Percentiles rank a stretch among this genome's conserved stretches.
phyloP scores from a whole-genome alignment of 441 rosid species.

The Viola pubescens region DNA sequence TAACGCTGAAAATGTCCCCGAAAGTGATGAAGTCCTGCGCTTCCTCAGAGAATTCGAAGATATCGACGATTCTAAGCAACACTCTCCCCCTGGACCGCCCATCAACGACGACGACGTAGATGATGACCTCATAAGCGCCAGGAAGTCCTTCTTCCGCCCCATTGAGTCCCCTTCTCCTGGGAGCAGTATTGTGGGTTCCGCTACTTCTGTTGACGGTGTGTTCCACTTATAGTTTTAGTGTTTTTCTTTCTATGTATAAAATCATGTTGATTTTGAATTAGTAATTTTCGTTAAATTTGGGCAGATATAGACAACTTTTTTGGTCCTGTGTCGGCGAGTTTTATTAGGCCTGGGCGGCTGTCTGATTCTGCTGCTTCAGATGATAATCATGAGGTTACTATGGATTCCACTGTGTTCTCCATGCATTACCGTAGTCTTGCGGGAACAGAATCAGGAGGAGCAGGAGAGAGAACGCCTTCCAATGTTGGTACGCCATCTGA shows the following conservation, averaged over 20 bases:
- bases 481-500: constrained; percentile 31
- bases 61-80: constrained; percentile 39
- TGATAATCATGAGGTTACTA: constrained; percentile 68
- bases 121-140: constrained; percentile 21
- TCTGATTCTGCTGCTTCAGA: constrained; percentile 66
- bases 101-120: constrained; percentile 23
- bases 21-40: constrained; percentile 31
- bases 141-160: constrained; percentile 53
- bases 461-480: constrained; percentile 55
- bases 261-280: constrained; percentile 9
- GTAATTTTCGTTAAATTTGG: constrained; percentile 6
- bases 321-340: constrained; percentile 83
- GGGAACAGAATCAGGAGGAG: constrained; percentile 58
- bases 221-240: background rate
- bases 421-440: constrained; percentile 85
- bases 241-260: background rate
- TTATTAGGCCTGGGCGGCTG: constrained; percentile 63
- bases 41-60: constrained; percentile 56
- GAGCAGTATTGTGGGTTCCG: constrained; percentile 58
- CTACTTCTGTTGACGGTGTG: constrained; percentile 62
- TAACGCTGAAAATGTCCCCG: constrained; percentile 9
- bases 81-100: constrained; percentile 11
- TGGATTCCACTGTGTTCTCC: constrained; percentile 94
- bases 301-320: constrained; percentile 60
- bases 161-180: constrained; percentile 64